Percentiles rank a stretch among this genome's conserved stretches.
Evolutionary conservation across 305 asterid species (phyloP).

Genomic region (Fraxinus xanthoxyloides): DNA sequence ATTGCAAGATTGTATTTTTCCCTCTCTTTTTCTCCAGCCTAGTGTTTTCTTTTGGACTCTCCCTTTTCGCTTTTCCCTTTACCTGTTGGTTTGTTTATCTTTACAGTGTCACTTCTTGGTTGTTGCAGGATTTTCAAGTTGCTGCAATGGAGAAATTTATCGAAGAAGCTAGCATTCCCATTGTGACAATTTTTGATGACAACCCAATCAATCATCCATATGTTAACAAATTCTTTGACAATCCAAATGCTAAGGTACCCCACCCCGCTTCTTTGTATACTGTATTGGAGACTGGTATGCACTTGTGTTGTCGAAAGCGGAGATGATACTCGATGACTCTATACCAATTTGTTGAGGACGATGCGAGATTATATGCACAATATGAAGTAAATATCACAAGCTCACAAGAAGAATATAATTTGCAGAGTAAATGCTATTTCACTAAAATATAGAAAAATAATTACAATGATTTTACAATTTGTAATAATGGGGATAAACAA

Average conservation of each 20-base stretch:
- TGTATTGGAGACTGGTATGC: not conserved
- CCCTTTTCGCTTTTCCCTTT: not conserved
- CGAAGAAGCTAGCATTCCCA: slow-evolving; percentile 47
- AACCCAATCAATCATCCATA: slow-evolving; percentile 55
- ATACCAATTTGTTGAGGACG: too few relatives aligned
- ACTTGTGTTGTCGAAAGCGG: too few relatives aligned
- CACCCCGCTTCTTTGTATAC: slow-evolving; percentile 5
- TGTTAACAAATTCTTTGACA: slow-evolving; percentile 56
- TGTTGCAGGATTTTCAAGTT: slow-evolving; percentile 59
- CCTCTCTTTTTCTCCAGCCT: not conserved
- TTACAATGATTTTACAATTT: too few relatives aligned
- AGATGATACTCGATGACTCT: too few relatives aligned
- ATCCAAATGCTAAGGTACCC: slow-evolving; percentile 55
- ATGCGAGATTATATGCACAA: too few relatives aligned
- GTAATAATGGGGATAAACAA: too few relatives aligned
- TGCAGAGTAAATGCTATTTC: too few relatives aligned
- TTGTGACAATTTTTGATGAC: slow-evolving; percentile 50
- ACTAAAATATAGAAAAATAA: too few relatives aligned
- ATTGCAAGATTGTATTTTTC: not conserved
- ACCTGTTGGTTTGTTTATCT: not conserved
- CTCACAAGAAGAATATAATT: too few relatives aligned
- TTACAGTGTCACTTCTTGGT: slow-evolving; percentile 1
- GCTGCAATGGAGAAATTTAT: slow-evolving; percentile 70
- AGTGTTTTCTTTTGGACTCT: not conserved
- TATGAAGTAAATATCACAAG: too few relatives aligned